Base-by-base conservation (phyloP, 495 filamentous ascomycete genomes). In the Xylaria curta region DNA sequence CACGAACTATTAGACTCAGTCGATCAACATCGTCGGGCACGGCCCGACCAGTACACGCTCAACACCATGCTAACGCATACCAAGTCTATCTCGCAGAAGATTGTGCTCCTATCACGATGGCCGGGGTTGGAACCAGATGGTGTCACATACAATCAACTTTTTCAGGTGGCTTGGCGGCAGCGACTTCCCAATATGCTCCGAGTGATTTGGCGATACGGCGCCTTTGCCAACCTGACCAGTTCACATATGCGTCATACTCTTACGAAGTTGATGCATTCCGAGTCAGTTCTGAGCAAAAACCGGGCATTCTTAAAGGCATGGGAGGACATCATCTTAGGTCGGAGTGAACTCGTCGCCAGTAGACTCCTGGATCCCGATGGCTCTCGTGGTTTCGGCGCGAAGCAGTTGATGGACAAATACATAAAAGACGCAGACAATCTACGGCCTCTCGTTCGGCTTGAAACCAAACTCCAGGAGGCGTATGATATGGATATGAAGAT, bases 171-270 rank as follows among this genome's bases (percentile, higher is more conserved):
- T 9, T 80, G 76, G 72, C 66, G 26, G 59, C 38, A 54, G n/a
- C 69, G 68, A 9, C 79, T 70, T 56, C 81, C 80, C 33, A 80
- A 84, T 54, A 70, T 81, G 65, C 54, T 82, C 49, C 74, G 78
- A 64, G 80, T 80, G 21, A 58, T 82, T 49, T 85, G 78, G 76
- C 80, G 82, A 61, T 84, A 82, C 72, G 78, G 78, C 5, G 73
- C 67, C 38, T 63, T 79, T 9, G 26, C 47, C 12, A 69, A 68
- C 15, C 7, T 47, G 24, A 72, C 77, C 0, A 76, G 3, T 33
- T 46, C 56, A 3, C 46, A 72, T 8, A 79, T 84, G 77, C 76
- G 78, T 19, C 38, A 62, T 26, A 66, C 1, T 6, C 47, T 79
- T 38, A 72, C 63, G 9, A 51, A 42, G 24, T 58, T 78, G 17